Conservation (phyloP, 257 asterid species). For the Fraxinus anomala region DNA sequence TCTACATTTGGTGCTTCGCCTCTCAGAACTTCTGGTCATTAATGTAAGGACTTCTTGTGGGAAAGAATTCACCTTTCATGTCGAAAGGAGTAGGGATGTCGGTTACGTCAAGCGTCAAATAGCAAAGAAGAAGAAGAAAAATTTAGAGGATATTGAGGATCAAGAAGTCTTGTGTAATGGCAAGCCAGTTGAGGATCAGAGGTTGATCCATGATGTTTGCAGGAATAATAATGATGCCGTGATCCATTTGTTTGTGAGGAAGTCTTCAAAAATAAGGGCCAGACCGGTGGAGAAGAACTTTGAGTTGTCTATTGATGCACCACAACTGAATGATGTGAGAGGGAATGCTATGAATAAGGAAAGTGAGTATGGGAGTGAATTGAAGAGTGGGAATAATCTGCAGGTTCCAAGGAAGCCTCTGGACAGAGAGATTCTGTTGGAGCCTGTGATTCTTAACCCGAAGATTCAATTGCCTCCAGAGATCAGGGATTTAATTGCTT, state of each 20-base stretch:
- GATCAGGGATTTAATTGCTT: conserved; percentile 49
- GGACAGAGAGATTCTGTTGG: conserved; percentile 47
- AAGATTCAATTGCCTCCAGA: conserved; percentile 60
- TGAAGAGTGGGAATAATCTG: conserved; percentile 32
- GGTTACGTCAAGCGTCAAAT: conserved; percentile 73
- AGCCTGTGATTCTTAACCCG: conserved; percentile 71
- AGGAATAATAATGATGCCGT: conserved; percentile 63
- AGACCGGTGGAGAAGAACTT: conserved; percentile 66
- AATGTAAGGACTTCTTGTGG: conserved; percentile 73
- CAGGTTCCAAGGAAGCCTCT: conserved; percentile 42
- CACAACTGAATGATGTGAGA: conserved; percentile 34
- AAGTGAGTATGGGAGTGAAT: conserved; percentile 30
- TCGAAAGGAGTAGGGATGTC: conserved; percentile 67
- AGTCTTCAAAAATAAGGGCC: conserved; percentile 71
- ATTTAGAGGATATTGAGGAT: conserved; percentile 47
- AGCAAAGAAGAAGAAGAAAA: conserved; percentile 41
- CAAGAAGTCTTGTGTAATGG: conserved; percentile 79
- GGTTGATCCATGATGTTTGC: conserved; percentile 66
- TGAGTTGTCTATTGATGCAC: conserved; percentile 66
- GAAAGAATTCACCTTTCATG: conserved; percentile 71
- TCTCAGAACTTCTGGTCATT: conserved; percentile 67
- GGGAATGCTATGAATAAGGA: conserved; percentile 33
- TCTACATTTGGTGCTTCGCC: conserved; percentile 76
- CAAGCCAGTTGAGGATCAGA: conserved; percentile 70
- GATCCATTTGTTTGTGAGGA: conserved; percentile 76